A percentile compares a stretch with the other conserved stretches of the same genome.
Conservation (phyloP, 345 rosid genomes). For the Gynandropsis gynandra region DNA sequence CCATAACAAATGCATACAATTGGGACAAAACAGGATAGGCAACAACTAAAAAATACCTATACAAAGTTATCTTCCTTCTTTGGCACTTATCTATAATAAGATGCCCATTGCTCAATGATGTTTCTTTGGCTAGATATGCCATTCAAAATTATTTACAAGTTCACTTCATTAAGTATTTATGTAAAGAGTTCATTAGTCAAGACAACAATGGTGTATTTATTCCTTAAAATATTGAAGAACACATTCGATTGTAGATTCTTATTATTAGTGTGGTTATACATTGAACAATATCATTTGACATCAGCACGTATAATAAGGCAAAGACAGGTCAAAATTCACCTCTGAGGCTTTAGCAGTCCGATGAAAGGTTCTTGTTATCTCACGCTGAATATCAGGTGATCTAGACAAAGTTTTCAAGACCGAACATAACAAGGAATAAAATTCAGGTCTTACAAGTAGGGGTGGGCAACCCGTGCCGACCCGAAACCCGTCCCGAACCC, state of each 20-base stretch:
- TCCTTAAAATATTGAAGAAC: no score
- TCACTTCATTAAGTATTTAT: no score
- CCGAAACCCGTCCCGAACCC: no score
- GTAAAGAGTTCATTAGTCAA: no score
- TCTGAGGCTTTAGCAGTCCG: constrained; percentile 81
- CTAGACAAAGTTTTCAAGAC: constrained; percentile 70
- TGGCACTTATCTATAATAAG: no score
- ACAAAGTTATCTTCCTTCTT: no score
- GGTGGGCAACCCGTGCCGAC: no score
- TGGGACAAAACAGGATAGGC: constrained; percentile 10
- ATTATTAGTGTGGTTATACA: background rate
- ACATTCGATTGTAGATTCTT: no score
- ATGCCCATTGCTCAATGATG: background rate
- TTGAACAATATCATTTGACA: constrained; percentile 1
- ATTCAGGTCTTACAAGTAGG: constrained; percentile 38
- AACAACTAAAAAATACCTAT: no score
- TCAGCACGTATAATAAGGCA: constrained; percentile 9
- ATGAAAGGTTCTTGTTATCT: constrained; percentile 89
- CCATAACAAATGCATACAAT: constrained; percentile 12
- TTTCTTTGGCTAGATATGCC: constrained; percentile 1
- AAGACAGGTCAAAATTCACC: constrained; percentile 38
- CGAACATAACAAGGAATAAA: constrained; percentile 51
- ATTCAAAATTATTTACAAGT: background rate
- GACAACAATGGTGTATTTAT: background rate
- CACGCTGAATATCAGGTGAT: constrained; percentile 88